Evolutionary conservation across 768 basidiomycete genomes (phyloP).

Genomic region (Tylopilus plumbeoviolaceoides): DNA sequence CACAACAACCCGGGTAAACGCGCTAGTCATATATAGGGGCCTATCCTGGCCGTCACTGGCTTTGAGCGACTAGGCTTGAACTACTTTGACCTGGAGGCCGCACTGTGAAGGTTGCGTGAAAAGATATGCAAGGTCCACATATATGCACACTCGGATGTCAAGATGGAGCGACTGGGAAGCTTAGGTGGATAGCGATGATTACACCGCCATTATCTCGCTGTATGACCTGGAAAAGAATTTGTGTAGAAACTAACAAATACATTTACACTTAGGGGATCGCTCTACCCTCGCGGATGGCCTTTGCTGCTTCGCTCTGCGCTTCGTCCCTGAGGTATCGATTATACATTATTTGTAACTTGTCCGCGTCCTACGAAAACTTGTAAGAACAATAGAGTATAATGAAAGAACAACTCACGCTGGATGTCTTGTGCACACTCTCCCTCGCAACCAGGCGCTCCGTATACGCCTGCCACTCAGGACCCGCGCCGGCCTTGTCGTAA

Average conservation of each 20-base stretch:
- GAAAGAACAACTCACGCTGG: slow-evolving; percentile 29
- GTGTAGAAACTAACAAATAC: background rate
- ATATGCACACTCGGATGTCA: no score
- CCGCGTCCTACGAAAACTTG: slow-evolving; percentile 27
- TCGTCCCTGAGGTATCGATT: slow-evolving; percentile 55
- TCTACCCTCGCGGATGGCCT: slow-evolving; percentile 44
- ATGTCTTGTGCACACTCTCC: slow-evolving; percentile 47
- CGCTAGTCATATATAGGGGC: no score
- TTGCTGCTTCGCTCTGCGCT: slow-evolving; percentile 50
- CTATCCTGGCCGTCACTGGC: no score
- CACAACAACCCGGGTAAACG: no score
- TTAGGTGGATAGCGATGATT: no score
- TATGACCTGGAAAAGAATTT: no score
- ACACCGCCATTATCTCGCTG: no score
- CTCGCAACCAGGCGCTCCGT: slow-evolving; percentile 39
- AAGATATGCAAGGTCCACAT: no score
- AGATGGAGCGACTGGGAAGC: no score
- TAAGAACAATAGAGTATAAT: background rate
- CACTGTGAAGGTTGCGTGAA: no score
- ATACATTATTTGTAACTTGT: slow-evolving; percentile 47
- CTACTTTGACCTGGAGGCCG: no score
- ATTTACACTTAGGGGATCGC: slow-evolving; percentile 29
- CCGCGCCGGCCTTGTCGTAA: slow-evolving; percentile 41
- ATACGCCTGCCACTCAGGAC: slow-evolving; percentile 44
- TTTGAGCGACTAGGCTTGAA: no score